phyloP scores from a whole-genome alignment of 1,284 basidiomycete genomes.

The Boletus smithii region DNA sequence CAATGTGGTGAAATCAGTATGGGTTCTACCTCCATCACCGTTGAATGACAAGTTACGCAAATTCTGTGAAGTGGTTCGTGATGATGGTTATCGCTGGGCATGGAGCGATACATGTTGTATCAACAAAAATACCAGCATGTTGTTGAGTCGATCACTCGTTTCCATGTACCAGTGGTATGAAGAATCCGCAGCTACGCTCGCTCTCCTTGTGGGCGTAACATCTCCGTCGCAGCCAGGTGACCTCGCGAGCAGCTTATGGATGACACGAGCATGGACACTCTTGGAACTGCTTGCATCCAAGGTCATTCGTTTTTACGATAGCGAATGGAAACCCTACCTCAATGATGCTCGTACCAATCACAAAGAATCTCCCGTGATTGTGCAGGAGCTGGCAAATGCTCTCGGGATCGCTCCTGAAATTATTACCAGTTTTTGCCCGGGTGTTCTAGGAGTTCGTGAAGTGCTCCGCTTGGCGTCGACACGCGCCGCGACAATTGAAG shows the following conservation, averaged over 20 bases:
- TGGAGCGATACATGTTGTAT: constrained; percentile 14
- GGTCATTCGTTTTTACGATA: constrained; percentile 11
- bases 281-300: constrained; percentile 9
- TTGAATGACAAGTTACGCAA: constrained; percentile 13
- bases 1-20: constrained; percentile 9
- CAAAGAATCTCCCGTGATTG: constrained; percentile 11
- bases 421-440: constrained; percentile 7
- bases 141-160: constrained; percentile 1
- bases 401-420: constrained; percentile 4
- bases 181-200: constrained; percentile 7
- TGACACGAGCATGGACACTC: constrained; percentile 15
- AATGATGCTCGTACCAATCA: constrained; percentile 8
- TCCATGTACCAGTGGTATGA: constrained; percentile 16
- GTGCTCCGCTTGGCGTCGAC: constrained; percentile 8
- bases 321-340: constrained; percentile 11
- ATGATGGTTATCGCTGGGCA: constrained; percentile 9
- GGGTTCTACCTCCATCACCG: constrained; percentile 2
- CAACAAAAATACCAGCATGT: constrained; percentile 2
- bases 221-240: constrained; percentile 2
- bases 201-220: background rate
- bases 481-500: constrained; percentile 5
- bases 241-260: constrained; percentile 12
- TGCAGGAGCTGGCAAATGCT: constrained; percentile 7
- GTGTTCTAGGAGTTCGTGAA: constrained; percentile 3
- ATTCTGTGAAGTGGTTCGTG: constrained; percentile 14